phyloP scores from a whole-genome alignment of 768 basidiomycete species.

The Phanerochaete carnosa region DNA sequence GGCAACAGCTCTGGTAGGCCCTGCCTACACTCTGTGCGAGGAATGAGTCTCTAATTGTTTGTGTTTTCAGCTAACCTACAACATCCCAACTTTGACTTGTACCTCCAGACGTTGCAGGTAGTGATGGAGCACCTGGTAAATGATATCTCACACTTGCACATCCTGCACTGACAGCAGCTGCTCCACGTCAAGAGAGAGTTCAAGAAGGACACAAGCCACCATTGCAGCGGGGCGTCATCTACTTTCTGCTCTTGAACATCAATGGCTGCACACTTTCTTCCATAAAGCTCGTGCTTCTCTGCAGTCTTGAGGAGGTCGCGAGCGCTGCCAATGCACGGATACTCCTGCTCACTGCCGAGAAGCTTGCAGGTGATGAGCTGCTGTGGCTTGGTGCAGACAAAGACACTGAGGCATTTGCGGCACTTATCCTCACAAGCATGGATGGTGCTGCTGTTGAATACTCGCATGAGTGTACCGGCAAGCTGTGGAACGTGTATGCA shows the following conservation, averaged over 20 bases:
- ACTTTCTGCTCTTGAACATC: slow-evolving; percentile 79
- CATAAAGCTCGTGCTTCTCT: slow-evolving; percentile 54
- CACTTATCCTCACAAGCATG: slow-evolving; percentile 44
- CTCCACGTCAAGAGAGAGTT: slow-evolving; percentile 44
- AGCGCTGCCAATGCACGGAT: slow-evolving; percentile 50
- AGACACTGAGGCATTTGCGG: slow-evolving; percentile 31
- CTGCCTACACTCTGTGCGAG: not conserved
- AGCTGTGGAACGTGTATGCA: slow-evolving; percentile 51
- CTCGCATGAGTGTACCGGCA: slow-evolving; percentile 41
- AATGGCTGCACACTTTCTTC: slow-evolving; percentile 47
- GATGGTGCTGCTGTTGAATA: slow-evolving; percentile 42
- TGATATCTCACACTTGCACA: slow-evolving; percentile 54
- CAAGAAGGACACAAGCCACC: slow-evolving; percentile 62
- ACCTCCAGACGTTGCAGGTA: slow-evolving; percentile 48
- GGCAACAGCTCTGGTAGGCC: slow-evolving; percentile 55
- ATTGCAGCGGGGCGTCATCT: slow-evolving; percentile 66
- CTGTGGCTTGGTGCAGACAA: slow-evolving; percentile 30
- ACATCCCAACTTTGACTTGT: slow-evolving; percentile 64
- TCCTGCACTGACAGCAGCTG: slow-evolving; percentile 60
- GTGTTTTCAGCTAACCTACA: slow-evolving; percentile 44
- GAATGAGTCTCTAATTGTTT: not conserved
- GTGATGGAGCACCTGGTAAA: slow-evolving; percentile 54
- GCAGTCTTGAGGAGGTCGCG: slow-evolving; percentile 41
- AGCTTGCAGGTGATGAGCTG: slow-evolving; percentile 16
- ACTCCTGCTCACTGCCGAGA: slow-evolving; percentile 56